Evolutionary conservation across 1,284 basidiomycete genomes (phyloP).

Genomic region (Anthracocystis setariae): DNA sequence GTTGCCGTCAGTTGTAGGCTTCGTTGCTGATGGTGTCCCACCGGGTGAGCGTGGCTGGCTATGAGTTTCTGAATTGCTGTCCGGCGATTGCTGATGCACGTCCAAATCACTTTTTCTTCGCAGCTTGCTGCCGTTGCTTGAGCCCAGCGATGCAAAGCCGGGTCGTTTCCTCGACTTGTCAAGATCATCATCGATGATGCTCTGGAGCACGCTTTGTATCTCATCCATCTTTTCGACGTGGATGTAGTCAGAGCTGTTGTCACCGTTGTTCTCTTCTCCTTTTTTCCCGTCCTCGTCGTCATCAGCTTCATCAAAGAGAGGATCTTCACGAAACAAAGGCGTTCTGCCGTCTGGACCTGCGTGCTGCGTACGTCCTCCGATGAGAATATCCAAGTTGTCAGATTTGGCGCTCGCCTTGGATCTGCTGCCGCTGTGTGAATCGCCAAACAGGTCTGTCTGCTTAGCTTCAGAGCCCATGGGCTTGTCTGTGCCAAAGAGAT

Average conservation of each 20-base stretch:
- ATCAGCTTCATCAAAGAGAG: constrained; percentile 56
- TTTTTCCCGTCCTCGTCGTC: constrained; percentile 23
- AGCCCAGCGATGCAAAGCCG: constrained; percentile 11
- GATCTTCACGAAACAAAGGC: constrained; percentile 54
- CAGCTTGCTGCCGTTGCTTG: constrained; percentile 10
- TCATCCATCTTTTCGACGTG: constrained; percentile 54
- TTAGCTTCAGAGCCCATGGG: constrained; percentile 22
- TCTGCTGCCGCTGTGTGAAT: constrained; percentile 21
- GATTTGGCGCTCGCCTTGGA: constrained; percentile 46
- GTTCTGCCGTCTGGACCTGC: constrained; percentile 45
- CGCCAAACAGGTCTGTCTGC: constrained; percentile 42
- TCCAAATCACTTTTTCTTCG: constrained; percentile 21
- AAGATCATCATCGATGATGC: constrained; percentile 83
- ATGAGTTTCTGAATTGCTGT: constrained; percentile 8
- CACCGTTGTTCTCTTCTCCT: constrained; percentile 25
- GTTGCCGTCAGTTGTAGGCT: not conserved
- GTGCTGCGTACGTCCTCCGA: constrained; percentile 51
- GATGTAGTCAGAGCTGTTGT: constrained; percentile 38
- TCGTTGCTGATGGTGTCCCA: not conserved
- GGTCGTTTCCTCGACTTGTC: constrained; percentile 22
- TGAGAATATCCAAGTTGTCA: constrained; percentile 55
- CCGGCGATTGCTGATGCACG: constrained; percentile 8
- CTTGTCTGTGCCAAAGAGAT: constrained; percentile 44
- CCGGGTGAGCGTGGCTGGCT: constrained; percentile 17
- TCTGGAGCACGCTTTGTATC: constrained; percentile 91